Conservation (phyloP, 352 stramenopile species). For the Pythium periplocum region DNA sequence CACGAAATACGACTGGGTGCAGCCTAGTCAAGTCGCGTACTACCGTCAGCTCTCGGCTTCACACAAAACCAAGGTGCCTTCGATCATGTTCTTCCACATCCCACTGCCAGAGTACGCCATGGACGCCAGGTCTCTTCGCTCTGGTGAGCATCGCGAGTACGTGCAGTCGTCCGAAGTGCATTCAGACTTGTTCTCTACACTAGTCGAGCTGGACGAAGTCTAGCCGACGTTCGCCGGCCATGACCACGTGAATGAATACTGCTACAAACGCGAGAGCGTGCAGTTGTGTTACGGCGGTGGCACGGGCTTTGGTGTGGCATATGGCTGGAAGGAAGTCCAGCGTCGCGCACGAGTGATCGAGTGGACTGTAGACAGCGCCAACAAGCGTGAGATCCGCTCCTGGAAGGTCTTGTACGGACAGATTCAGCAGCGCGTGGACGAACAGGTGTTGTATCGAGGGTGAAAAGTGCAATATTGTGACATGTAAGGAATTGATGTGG, state of each 20-base stretch:
- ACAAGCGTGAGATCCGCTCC: constrained; percentile 13
- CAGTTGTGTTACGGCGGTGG: constrained; percentile 30
- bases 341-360: constrained; percentile 21
- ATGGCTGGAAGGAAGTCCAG: constrained; percentile 1
- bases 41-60: constrained; percentile 10
- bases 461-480: too few relatives aligned
- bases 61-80: constrained; percentile 11
- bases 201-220: constrained; percentile 20
- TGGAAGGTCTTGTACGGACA: constrained; percentile 16
- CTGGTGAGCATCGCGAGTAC: constrained; percentile 2
- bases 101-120: constrained; percentile 17
- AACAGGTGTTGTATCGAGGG: too few relatives aligned
- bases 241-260: constrained; percentile 25
- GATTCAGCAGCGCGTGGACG: too few relatives aligned
- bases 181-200: constrained; percentile 14
- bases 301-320: constrained; percentile 17
- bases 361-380: constrained; percentile 11
- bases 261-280: constrained; percentile 16
- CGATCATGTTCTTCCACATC: constrained; percentile 33
- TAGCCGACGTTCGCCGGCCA: constrained; percentile 26
- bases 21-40: constrained; percentile 16
- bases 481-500: too few relatives aligned
- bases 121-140: not conserved
- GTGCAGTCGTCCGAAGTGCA: constrained; percentile 10
- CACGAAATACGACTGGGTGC: constrained; percentile 20